Base-by-base conservation (phyloP, 2,329 filamentous ascomycete species). In the Fusarium sororula region DNA sequence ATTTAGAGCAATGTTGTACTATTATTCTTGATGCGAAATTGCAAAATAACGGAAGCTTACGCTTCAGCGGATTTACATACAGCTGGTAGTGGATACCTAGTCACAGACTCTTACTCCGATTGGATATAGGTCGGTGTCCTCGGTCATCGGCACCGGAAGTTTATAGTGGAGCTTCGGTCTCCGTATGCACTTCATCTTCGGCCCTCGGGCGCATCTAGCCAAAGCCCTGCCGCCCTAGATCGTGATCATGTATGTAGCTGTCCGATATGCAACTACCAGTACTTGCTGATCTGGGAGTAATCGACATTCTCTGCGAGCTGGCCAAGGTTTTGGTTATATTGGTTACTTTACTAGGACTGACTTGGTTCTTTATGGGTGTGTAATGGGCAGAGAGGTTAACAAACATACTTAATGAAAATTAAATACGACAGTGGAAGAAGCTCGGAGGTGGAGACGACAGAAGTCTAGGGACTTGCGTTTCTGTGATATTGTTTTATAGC, bases 301-400 rank as follows among this genome's bases (percentile, higher is more conserved):
- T 12, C 5, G 7, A 13, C 7, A 30, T 30, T 15, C 30, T 48
- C 20, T n/a, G 9, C n/a, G 14, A 30, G 26, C 20, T 30, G 26
- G 8, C 20, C 4, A 7, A 30, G 13, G 13, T 1, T 5, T 6
- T 6, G 6, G 5, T n/a, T 9, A 8, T 12, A 7, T 12, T 12
- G 3, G 26, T 15, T 9, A 12, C 6, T 9, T 14, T 7, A 14
- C 4, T 20, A 6, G 7, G 11, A 45, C 17, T 14, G 3, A 10
- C 4, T 14, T 9, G 1, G 11, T 14, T 13, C 3, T 0, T 20
- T 0, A 10, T 45, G 24, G 11, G 13, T 9, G 24, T 4, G 11
- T 7, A 1, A 4, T 9, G 7, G 6, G 17, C 17, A 11, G 5
- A 20, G 17, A 13, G n/a, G 7, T 28, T 13, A 10, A 8, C 6